Base-by-base conservation (phyloP, 495 filamentous ascomycete genomes). In the Xylaria cubensis region DNA sequence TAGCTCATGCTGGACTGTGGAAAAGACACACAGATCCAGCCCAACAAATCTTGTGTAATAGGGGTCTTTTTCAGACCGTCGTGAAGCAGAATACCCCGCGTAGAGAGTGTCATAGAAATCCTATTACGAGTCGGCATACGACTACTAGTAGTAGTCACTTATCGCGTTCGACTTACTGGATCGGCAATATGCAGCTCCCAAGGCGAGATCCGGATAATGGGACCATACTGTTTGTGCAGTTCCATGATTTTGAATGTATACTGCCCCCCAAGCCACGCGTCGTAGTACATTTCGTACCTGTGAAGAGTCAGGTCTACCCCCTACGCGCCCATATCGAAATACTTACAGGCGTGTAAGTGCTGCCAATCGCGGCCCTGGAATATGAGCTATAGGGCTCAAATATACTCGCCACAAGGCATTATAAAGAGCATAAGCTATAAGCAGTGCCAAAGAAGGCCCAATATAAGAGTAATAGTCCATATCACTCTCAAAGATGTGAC, bases 191-290 rank as follows among this genome's bases (percentile, higher is more conserved):
- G 67, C 3, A 82, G 67, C 62, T 84, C 81, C 64, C 75, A 53
- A 2, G 82, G 82, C 51, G 73, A 80, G 71, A 84, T 84, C 4
- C 82, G 71, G 39, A 84, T 72, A 24, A 84, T 80, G 32, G 81
- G 82, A 76, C 80, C 80, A 66, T 82, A 81, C 42, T 81, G 80
- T 76, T 85, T 74, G 70, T 89, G 87, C 84, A 88, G 83, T 15
- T 80, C 73, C 56, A 82, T 73, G 41, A 89, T 83, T 53, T 83
- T 73, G 68, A 77, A 82, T 12, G 82, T 80, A 70, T 86, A 89
- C 67, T 78, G 75, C 1, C 86, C 86, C 6, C 77, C 73, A 10
- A 80, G 75, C 44, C 85, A 72, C 19, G 87, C 72, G 64, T 89
- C 85, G 63, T 86, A 84, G 72, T 86, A 89, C 48, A 84, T 84